Base-by-base conservation (phyloP, 148 eudicot species). In the Vaccinium myrtillus region DNA sequence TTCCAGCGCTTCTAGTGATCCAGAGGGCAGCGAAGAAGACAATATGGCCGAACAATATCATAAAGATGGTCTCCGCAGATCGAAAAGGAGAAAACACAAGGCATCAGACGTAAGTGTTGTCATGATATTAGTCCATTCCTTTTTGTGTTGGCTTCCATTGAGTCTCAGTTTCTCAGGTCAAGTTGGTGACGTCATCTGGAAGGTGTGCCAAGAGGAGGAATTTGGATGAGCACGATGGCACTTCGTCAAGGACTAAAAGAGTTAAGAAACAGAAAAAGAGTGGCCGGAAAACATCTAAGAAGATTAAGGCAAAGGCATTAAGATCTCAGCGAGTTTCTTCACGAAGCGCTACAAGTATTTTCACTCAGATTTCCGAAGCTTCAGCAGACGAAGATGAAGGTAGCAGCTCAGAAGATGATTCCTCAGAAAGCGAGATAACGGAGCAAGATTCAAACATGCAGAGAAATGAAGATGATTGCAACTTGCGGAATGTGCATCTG, bases 241-340 rank as follows among this genome's bases (percentile, higher is more conserved):
- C 86, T 81, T 86, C 95, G 54, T 94, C 92, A 6, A 86, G 91
- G 80, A 87, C 84, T 80, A 87, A 85, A 82, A 86, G 84, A 83
- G 55, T 84, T 51, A 94, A 88, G 85, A 92, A 87, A 85, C 84
- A 85, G 50, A 90, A 83, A 85, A 43, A 5, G 46, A 84, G 58
- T 78, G 70, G 84, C 71, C 89, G 77, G 13, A 90, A 84, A 83
- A 78, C 85, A 71, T 84, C 87, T 46, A 95, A 82, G 80, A 91
- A 86, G 85, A 94, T 82, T 30, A 87, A 88, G 83, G 87, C 88
- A 71, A 92, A 88, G 83, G 77, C 91, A 86, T 83, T 84, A 65
- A 91, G 99, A 90, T 93, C 99, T 87, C 95, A 91, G 79, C 86
- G 99, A 87, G 90, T 83, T 86, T 90, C 99, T 82, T 94, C 95